Conservation (phyloP, 495 filamentous ascomycete genomes). For the Annulohypoxylon maeteangense region DNA sequence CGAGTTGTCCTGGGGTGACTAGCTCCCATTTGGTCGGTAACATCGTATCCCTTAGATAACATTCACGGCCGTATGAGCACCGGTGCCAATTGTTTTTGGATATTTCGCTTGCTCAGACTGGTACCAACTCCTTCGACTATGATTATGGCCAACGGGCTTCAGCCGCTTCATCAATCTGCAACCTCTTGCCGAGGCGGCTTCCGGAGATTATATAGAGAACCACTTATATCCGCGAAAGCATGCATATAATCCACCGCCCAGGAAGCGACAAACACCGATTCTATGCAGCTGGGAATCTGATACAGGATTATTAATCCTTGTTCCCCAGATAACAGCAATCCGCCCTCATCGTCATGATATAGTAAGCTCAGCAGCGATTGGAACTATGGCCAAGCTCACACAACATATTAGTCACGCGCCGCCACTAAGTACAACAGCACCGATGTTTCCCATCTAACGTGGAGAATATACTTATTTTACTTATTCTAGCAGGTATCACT, state of each 20-base stretch:
- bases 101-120: not conserved
- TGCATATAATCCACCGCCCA: not conserved
- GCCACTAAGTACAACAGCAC: not conserved
- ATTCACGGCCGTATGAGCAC: constrained; percentile 19
- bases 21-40: constrained; percentile 21
- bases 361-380: not conserved
- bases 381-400: constrained; percentile 16
- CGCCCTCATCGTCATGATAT: not conserved
- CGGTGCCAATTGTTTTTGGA: not conserved
- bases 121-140: not conserved
- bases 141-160: not conserved
- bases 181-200: not conserved
- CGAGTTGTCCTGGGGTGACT: constrained; percentile 20
- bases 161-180: not conserved
- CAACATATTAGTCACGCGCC: constrained; percentile 8
- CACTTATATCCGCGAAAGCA: not conserved
- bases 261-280: not conserved
- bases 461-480: not conserved
- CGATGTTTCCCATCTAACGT: not conserved
- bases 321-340: not conserved
- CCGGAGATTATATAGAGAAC: not conserved
- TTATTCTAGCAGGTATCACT: not conserved
- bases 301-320: not conserved
- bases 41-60: constrained; percentile 17
- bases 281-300: not conserved